Evolutionary conservation across 192 early-diverging fungal genomes (phyloP).

Genomic region (Cladochytrium replicatum): DNA sequence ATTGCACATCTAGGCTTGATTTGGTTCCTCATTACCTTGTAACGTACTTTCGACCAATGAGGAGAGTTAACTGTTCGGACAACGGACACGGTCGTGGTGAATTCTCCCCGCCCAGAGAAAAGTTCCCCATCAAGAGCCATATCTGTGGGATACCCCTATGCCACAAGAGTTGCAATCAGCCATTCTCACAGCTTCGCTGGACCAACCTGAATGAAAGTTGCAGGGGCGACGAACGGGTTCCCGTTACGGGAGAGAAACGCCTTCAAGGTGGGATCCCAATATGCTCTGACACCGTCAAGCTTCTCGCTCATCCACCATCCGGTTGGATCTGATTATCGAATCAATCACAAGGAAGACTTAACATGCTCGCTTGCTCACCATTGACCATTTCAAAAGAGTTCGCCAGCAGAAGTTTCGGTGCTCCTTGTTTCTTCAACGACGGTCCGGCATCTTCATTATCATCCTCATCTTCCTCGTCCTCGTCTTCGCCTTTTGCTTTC

Average conservation of each 20-base stretch:
- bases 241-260: slow-evolving; percentile 46
- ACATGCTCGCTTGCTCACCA: no score
- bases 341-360: no score
- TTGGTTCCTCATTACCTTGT: no score
- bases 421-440: slow-evolving; percentile 24
- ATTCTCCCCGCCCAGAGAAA: slow-evolving; percentile 53
- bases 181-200: slow-evolving; percentile 9
- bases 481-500: slow-evolving; percentile 8
- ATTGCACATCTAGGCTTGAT: no score
- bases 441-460: slow-evolving; percentile 4
- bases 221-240: slow-evolving; percentile 48
- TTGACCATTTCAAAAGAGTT: slow-evolving; percentile 12
- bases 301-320: slow-evolving; percentile 70
- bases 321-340: slow-evolving; percentile 47
- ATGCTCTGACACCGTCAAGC: slow-evolving; percentile 59
- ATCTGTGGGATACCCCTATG: slow-evolving; percentile 27
- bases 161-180: no score
- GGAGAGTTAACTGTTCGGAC: slow-evolving; percentile 25
- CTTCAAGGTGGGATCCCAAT: slow-evolving; percentile 39
- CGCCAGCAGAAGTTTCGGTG: slow-evolving; percentile 15
- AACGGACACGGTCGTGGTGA: slow-evolving; percentile 52
- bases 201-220: slow-evolving; percentile 34
- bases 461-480: slow-evolving; percentile 11
- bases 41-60: neutral
- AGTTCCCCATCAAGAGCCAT: slow-evolving; percentile 63